Base-by-base conservation (phyloP, 2,329 filamentous ascomycete genomes). In the Teratosphaeria epicoccoides region DNA sequence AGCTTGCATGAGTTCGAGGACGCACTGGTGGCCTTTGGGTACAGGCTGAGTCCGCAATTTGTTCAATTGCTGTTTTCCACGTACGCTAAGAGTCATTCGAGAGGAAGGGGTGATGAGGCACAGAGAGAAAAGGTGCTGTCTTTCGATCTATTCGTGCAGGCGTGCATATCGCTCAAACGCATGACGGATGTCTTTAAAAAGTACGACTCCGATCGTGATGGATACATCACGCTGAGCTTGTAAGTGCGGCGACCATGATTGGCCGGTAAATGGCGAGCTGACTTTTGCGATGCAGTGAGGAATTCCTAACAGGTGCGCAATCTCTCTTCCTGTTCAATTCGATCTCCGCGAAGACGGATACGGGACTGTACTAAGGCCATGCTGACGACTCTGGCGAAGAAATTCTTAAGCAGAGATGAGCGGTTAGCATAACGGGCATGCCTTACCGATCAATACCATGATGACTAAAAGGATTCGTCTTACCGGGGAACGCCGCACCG, bases 131-230 rank as follows among this genome's bases (percentile, higher is more conserved):
- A 65, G 62, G 69, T 65, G 59, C 68, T 73, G 59, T 70, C 61
- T 55, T 98, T 98, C 65, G 93, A 98, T 72, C 72, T 98, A 49
- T 98, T 98, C 65, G 93, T 98, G 55, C 93, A 98, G 76, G 88
- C 88, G 49, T 97, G 93, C 70, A 97, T 98, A 66, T 89, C 83
- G 62, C 76, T 98, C 63, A 96, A 97, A 79, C 81, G 93, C 61
- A 97, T 98, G 91, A 98, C 93, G 54, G 93, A 98, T 70, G 89
- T 95, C 24, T 98, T 98, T 70, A 98, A 98, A 78, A 91, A 90
- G 71, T 98, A 97, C 69, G 93, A 98, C 62, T 87, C 95, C 63
- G 93, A 98, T 70, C 81, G 93, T 43, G 93, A 97, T 71, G 93
- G 93, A 1, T 97, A 90, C 57, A 78, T 78, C 55, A 78, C 76